phyloP scores from a whole-genome alignment of 1,139 yeast genomes.

The Saccharomyces uvarum region DNA sequence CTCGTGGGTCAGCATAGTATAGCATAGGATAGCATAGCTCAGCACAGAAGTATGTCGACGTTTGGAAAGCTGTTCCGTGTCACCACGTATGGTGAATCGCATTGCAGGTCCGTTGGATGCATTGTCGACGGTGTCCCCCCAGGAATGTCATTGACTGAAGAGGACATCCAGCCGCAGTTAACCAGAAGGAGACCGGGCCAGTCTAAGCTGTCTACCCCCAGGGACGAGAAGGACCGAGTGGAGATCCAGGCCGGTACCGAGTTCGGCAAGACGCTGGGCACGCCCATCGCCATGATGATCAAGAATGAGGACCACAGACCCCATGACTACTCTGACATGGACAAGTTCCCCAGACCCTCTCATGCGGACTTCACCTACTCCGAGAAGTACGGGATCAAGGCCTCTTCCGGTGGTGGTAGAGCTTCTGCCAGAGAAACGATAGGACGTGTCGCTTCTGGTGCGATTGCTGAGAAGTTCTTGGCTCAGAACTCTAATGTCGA shows the following conservation, averaged over 20 bases:
- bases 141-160: conserved; percentile 75
- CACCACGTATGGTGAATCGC: conserved; percentile 96
- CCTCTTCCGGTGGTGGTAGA: conserved; percentile 95
- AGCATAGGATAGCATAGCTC: background rate
- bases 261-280: conserved; percentile 81
- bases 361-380: conserved; percentile 96
- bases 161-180: conserved; percentile 88
- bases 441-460: conserved; percentile 98
- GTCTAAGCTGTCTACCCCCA: conserved; percentile 82
- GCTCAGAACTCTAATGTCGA: conserved; percentile 73
- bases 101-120: conserved; percentile 97
- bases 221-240: conserved; percentile 90
- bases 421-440: conserved; percentile 96
- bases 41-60: conserved; percentile 43
- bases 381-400: conserved; percentile 83
- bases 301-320: conserved; percentile 95
- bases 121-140: conserved; percentile 98
- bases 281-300: conserved; percentile 92
- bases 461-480: conserved; percentile 89
- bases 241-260: conserved; percentile 94
- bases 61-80: conserved; percentile 62
- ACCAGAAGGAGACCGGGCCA: conserved; percentile 98
- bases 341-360: conserved; percentile 91
- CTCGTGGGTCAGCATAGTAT: background rate
- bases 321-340: conserved; percentile 89